Conservation (phyloP, 2,329 filamentous ascomycete species). For the Phaeosphaeria sp. region DNA sequence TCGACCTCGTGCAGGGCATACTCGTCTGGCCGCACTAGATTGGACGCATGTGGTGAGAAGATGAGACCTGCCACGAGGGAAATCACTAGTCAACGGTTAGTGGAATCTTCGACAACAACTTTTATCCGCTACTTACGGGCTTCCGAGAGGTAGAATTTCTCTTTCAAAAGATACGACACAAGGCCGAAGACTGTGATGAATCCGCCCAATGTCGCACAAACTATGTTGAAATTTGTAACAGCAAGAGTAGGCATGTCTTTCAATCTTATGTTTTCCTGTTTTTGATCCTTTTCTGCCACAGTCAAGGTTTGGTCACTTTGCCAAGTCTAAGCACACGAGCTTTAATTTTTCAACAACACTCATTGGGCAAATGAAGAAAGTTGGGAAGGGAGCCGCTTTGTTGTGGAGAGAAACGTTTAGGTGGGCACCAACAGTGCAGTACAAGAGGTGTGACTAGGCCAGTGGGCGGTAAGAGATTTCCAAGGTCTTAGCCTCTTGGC, state of each 20-base stretch:
- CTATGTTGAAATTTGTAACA: slow-evolving; percentile 81
- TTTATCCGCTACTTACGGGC: slow-evolving; percentile 66
- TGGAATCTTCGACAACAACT: not conserved
- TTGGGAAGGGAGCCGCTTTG: no score
- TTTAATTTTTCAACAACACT: no score
- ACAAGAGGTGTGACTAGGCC: no score
- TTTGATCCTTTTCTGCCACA: no score
- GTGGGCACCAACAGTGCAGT: no score
- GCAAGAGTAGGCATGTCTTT: slow-evolving; percentile 71
- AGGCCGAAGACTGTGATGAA: slow-evolving; percentile 91
- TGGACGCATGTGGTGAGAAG: slow-evolving; percentile 78
- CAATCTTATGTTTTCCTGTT: no score
- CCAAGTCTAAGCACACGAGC: no score
- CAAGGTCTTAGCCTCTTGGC: no score
- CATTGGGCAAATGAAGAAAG: no score
- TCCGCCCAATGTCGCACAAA: slow-evolving; percentile 79
- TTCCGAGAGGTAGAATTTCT: slow-evolving; percentile 90
- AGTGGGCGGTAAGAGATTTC: no score
- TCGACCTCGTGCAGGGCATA: slow-evolving; percentile 68
- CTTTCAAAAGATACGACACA: slow-evolving; percentile 88
- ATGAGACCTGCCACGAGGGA: slow-evolving; percentile 79
- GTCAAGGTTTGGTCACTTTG: no score
- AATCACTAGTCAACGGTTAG: slow-evolving; percentile 66
- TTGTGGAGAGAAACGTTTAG: no score
- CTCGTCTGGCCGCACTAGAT: slow-evolving; percentile 74